Conservation (phyloP, 441 rosid species). For the Eruca vesicaria region DNA sequence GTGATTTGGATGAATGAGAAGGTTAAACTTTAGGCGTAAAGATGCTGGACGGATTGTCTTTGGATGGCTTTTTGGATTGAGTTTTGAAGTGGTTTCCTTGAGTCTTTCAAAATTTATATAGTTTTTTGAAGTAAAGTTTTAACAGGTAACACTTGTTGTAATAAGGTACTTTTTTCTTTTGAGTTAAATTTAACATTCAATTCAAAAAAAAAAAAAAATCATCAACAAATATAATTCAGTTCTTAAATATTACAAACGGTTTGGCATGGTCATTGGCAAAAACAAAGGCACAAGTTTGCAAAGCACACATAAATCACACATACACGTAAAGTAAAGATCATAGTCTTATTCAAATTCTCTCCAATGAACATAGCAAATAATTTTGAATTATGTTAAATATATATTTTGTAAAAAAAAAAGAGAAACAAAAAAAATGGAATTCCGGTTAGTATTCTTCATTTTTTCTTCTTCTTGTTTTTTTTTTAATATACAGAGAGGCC, state of each 20-base stretch:
- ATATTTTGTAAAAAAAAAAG: not conserved
- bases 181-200: no score
- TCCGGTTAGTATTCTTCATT: not conserved
- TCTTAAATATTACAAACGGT: slow-evolving; percentile 16
- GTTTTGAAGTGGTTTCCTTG: no score
- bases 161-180: no score
- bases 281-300: slow-evolving; percentile 20
- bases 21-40: no score
- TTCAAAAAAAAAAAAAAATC: no score
- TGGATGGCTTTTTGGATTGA: no score
- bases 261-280: slow-evolving; percentile 10
- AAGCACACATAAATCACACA: slow-evolving; percentile 15
- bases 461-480: not conserved
- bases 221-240: not conserved
- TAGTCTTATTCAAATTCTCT: slow-evolving; percentile 13
- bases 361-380: slow-evolving; percentile 1
- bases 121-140: no score
- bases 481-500: slow-evolving; percentile 5
- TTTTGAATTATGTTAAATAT: not conserved
- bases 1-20: no score
- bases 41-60: no score
- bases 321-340: not conserved
- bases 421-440: not conserved
- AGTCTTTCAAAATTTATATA: no score
- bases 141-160: no score